phyloP scores from a whole-genome alignment of 1,284 basidiomycete genomes.

The Amylostereum areolatum region DNA sequence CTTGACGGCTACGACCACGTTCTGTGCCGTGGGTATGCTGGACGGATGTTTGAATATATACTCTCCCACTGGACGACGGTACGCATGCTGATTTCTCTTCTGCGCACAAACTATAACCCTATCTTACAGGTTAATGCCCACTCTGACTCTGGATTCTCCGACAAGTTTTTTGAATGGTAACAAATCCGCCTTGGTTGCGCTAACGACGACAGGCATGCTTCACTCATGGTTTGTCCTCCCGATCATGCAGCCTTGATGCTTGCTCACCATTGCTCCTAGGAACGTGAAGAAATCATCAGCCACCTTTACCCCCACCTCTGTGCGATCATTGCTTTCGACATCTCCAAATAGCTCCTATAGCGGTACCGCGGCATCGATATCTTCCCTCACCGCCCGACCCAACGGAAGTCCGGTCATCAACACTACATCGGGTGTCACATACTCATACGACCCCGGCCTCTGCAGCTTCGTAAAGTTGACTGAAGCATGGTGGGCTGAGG shows the following conservation, averaged over 20 bases:
- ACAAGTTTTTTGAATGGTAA: slow-evolving; percentile 63
- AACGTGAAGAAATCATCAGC: slow-evolving; percentile 63
- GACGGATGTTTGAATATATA: slow-evolving; percentile 79
- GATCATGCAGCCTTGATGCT: slow-evolving; percentile 1
- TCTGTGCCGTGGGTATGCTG: slow-evolving; percentile 72
- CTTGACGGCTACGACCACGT: slow-evolving; percentile 56
- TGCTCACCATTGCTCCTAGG: slow-evolving; percentile 35
- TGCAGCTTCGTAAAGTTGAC: slow-evolving; percentile 68
- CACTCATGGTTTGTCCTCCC: slow-evolving; percentile 63
- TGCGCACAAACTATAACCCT: slow-evolving; percentile 10
- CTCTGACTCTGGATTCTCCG: slow-evolving; percentile 66
- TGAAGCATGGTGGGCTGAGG: slow-evolving; percentile 75
- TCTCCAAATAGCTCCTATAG: slow-evolving; percentile 38
- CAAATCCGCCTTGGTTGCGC: slow-evolving; percentile 58
- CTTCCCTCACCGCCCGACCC: slow-evolving; percentile 59
- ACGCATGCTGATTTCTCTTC: slow-evolving; percentile 15
- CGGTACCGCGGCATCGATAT: slow-evolving; percentile 28
- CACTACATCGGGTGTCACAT: slow-evolving; percentile 67
- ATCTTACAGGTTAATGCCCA: slow-evolving; percentile 59
- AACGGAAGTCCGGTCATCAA: slow-evolving; percentile 77
- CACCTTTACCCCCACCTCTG: slow-evolving; percentile 58
- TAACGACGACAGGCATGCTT: slow-evolving; percentile 68
- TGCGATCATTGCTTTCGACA: slow-evolving; percentile 51
- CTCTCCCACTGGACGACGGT: slow-evolving; percentile 76
- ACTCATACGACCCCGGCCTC: slow-evolving; percentile 70